Percentiles rank a stretch among this genome's conserved stretches.
phyloP scores from a whole-genome alignment of 2,329 filamentous ascomycete genomes.

The Alternaria solani region DNA sequence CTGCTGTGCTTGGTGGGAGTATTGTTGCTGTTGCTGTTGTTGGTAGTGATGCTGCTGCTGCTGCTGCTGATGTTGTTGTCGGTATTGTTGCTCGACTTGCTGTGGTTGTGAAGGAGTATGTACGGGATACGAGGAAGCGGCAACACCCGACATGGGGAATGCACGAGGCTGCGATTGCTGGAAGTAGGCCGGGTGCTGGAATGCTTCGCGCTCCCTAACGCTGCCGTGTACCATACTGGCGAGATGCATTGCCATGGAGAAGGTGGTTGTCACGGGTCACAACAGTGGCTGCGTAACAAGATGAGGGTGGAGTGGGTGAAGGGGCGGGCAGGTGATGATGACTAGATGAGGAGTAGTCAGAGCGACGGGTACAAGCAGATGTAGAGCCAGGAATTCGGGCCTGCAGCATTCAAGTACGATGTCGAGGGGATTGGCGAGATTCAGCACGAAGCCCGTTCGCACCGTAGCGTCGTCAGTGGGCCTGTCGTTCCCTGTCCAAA shows the following conservation, averaged over 20 bases:
- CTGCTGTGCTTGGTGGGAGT: slow-evolving; percentile 38
- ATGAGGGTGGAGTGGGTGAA: slow-evolving; percentile 17
- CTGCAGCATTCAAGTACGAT: slow-evolving; percentile 51
- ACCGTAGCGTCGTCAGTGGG: slow-evolving; percentile 43
- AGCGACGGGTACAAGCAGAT: slow-evolving; percentile 41
- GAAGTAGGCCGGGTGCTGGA: slow-evolving; percentile 42
- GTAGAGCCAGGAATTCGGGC: slow-evolving; percentile 47
- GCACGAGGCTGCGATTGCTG: slow-evolving; percentile 49
- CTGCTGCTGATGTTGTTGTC: slow-evolving; percentile 57
- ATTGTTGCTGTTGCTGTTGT: slow-evolving; percentile 27
- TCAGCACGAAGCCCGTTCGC: slow-evolving; percentile 45
- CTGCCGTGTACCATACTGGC: slow-evolving; percentile 55
- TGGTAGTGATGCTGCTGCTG: slow-evolving; percentile 54
- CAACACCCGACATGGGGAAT: slow-evolving; percentile 34
- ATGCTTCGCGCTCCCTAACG: slow-evolving; percentile 51
- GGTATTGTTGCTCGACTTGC: slow-evolving; percentile 41
- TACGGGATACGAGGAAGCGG: slow-evolving; percentile 28
- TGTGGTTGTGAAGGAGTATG: slow-evolving; percentile 21
- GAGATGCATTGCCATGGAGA: slow-evolving; percentile 53
- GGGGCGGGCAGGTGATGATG: slow-evolving; percentile 29
- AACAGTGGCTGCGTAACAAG: slow-evolving; percentile 46
- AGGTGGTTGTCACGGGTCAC: slow-evolving; percentile 39
- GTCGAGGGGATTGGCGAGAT: slow-evolving; percentile 46
- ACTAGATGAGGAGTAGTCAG: slow-evolving; percentile 30
- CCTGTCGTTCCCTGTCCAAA: slow-evolving; percentile 47